These are phyloP conservation scores for Rhodotorula paludigena DNA, from an alignment of 768 basidiomycete genomes.

Conservation along the genomic window DNA sequence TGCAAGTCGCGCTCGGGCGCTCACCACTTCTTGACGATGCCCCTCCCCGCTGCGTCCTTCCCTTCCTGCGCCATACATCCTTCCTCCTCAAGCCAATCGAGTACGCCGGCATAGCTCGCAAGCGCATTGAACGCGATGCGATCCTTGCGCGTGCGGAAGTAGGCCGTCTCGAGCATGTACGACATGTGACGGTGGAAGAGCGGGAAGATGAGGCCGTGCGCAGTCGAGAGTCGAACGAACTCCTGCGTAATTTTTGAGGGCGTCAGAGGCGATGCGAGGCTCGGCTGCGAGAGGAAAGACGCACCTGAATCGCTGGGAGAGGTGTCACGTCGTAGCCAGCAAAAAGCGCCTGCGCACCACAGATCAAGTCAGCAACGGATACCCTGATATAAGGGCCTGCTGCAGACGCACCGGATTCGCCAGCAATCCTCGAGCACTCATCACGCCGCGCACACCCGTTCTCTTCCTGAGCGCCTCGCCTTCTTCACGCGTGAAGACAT, in stretches of 20 bases:
- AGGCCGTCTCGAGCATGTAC: constrained; percentile 51
- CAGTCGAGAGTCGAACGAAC: constrained; percentile 47
- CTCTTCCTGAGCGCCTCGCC: constrained; percentile 46
- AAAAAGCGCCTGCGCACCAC: constrained; percentile 48
- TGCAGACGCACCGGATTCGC: constrained; percentile 50
- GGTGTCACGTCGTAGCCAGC: constrained; percentile 50
- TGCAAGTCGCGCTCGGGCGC: no score
- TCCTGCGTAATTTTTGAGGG: constrained; percentile 30
- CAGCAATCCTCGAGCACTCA: constrained; percentile 53
- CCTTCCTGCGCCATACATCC: background rate
- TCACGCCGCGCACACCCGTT: constrained; percentile 51
- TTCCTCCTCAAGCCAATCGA: constrained; percentile 51
- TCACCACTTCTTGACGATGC: no score
- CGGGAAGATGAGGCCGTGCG: constrained; percentile 49
- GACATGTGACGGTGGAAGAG: constrained; percentile 52
- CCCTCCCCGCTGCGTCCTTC: no score
- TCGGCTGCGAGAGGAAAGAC: background rate
- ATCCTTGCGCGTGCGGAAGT: constrained; percentile 41
- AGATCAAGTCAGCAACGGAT: background rate
- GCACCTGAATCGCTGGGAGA: constrained; percentile 46
- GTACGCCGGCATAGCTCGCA: constrained; percentile 45
- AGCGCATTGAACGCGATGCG: constrained; percentile 50
- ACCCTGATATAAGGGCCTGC: background rate
- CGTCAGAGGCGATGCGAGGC: background rate
- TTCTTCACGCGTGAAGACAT: constrained; percentile 50